Conservation (phyloP, 2,329 filamentous ascomycete species). For the Coniochaeta hoffmannii region DNA sequence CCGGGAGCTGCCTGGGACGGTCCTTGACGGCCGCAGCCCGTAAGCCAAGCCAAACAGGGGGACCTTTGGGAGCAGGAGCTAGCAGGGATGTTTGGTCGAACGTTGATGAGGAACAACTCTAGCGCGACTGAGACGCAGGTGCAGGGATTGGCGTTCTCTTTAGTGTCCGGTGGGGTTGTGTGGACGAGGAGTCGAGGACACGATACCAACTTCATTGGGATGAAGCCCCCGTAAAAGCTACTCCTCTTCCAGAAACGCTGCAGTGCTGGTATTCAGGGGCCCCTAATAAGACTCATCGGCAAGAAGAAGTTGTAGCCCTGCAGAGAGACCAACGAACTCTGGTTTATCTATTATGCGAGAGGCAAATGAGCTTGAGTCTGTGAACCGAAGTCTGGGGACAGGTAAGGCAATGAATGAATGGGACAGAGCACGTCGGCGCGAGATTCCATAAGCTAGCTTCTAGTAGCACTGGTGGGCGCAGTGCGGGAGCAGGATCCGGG, state of each 20-base stretch:
- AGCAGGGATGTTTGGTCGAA: neutral
- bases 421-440: neutral
- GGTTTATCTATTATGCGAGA: neutral
- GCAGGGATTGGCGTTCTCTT: neutral
- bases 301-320: neutral
- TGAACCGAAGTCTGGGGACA: neutral
- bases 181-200: too few relatives aligned
- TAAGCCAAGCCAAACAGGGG: neutral
- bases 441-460: neutral
- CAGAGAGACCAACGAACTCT: neutral
- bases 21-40: slow-evolving; percentile 1
- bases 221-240: neutral
- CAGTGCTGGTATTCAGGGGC: neutral
- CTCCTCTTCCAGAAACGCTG: neutral
- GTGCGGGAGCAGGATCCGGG: slow-evolving; percentile 2
- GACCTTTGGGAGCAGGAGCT: neutral
- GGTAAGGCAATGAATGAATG: neutral
- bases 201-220: neutral
- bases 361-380: neutral
- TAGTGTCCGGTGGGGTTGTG: neutral
- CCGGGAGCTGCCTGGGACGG: neutral
- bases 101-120: neutral
- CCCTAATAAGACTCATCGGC: neutral
- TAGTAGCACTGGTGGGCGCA: neutral
- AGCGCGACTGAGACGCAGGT: neutral